Conservation (phyloP, 2,329 filamentous ascomycete species). For the Nemania abortiva region DNA sequence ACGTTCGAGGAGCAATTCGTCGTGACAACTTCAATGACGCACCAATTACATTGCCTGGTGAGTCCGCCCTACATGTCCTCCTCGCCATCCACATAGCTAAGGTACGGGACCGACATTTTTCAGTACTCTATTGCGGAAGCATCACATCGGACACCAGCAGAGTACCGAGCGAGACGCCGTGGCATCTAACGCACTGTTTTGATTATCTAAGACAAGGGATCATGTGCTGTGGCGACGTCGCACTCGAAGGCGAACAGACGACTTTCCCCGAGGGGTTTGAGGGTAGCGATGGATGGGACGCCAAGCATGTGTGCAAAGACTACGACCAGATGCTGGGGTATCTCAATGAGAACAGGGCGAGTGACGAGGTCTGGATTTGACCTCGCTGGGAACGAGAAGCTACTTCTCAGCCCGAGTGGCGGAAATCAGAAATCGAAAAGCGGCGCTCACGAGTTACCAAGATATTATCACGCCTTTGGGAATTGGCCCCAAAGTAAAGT, state of each 20-base stretch:
- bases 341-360: conserved; percentile 52
- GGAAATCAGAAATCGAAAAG: background rate
- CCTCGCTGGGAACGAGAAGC: background rate
- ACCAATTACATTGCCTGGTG: conserved; percentile 60
- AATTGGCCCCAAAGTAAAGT: background rate
- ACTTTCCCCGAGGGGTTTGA: conserved; percentile 54
- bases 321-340: conserved; percentile 53
- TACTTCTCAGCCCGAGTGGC: background rate
- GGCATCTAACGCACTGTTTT: conserved; percentile 58
- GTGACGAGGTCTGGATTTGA: conserved; percentile 56
- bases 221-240: conserved; percentile 50
- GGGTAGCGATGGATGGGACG: conserved; percentile 59
- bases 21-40: conserved; percentile 59
- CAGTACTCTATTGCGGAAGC: conserved; percentile 55
- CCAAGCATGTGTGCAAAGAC: conserved; percentile 58
- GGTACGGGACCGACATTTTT: background rate
- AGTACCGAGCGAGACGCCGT: conserved; percentile 50
- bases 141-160: conserved; percentile 47
- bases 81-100: background rate
- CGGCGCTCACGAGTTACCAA: background rate
- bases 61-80: conserved; percentile 1
- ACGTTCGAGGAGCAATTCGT: conserved; percentile 51
- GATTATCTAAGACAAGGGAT: conserved; percentile 43
- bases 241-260: conserved; percentile 55
- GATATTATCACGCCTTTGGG: background rate